Evolutionary conservation across 495 filamentous ascomycete species (phyloP).

Genomic region (Beverwykella pulmonaria): DNA sequence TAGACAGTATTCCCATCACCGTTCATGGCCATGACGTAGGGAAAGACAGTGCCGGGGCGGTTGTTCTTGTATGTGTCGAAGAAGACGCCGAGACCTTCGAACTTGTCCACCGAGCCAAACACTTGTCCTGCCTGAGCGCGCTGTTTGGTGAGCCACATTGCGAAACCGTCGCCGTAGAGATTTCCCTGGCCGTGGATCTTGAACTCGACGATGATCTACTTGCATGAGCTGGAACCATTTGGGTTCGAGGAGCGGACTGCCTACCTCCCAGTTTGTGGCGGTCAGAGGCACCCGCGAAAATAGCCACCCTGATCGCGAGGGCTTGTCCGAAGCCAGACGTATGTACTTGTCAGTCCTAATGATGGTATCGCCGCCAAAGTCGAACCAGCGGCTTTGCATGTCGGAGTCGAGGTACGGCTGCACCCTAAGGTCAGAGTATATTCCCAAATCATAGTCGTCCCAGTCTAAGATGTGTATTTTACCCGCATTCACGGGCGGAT

Average conservation of each 20-base stretch:
- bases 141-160: slow-evolving; percentile 97
- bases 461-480: background rate
- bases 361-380: slow-evolving; percentile 96
- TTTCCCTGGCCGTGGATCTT: slow-evolving; percentile 80
- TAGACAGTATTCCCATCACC: slow-evolving; percentile 88
- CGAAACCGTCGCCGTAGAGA: slow-evolving; percentile 95
- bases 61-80: slow-evolving; percentile 99
- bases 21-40: slow-evolving; percentile 98
- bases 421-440: background rate
- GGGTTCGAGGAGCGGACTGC: slow-evolving; percentile 20
- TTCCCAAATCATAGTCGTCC: too few species aligned
- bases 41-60: slow-evolving; percentile 90
- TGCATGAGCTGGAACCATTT: slow-evolving; percentile 24
- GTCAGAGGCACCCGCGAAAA: slow-evolving; percentile 93
- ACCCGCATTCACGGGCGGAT: background rate
- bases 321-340: slow-evolving; percentile 85
- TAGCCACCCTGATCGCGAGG: slow-evolving; percentile 87
- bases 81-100: slow-evolving; percentile 95
- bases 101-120: slow-evolving; percentile 84
- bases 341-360: slow-evolving; percentile 95
- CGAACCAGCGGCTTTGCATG: slow-evolving; percentile 98
- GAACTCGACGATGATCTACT: slow-evolving; percentile 89
- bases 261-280: slow-evolving; percentile 96
- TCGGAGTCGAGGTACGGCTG: slow-evolving; percentile 97
- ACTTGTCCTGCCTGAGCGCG: slow-evolving; percentile 79